These are phyloP conservation scores for Cnidoscolus chayamansa DNA, from an alignment of 441 rosid species.

Conservation along the genomic window DNA sequence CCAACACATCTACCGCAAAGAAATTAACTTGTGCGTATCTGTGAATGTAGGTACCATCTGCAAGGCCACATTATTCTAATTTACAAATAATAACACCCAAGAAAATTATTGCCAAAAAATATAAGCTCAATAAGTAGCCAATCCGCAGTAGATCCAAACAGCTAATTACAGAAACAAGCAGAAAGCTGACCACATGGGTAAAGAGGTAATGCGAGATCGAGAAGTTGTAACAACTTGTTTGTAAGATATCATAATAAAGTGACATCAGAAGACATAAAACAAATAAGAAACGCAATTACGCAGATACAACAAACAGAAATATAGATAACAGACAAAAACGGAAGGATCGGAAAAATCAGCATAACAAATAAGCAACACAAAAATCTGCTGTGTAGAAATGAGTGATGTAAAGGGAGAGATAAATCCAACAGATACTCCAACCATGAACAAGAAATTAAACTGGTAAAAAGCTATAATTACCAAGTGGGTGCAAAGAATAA, in stretches of 20 bases:
- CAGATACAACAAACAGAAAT: not conserved
- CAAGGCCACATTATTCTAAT: not conserved
- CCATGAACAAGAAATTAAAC: not conserved
- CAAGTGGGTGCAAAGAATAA: constrained; percentile 61
- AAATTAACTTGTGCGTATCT: not conserved
- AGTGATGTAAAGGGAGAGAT: not conserved
- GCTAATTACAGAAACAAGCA: not conserved
- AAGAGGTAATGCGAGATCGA: not conserved
- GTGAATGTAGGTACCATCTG: not conserved
- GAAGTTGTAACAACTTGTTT: not conserved
- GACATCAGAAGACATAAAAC: no score
- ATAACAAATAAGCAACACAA: not conserved
- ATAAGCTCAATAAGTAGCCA: not conserved
- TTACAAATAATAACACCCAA: not conserved
- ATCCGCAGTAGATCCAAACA: not conserved
- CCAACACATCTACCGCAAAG: not conserved
- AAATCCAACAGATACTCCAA: not conserved
- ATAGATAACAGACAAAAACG: not conserved
- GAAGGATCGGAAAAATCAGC: not conserved
- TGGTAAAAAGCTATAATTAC: constrained; percentile 9
- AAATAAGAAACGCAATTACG: not conserved
- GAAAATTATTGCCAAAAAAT: not conserved
- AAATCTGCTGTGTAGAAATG: not conserved
- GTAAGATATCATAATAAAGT: not conserved
- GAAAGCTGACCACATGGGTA: not conserved